phyloP scores from a whole-genome alignment of 202 grass and related monocot genomes.

The Elaeis oleifera region DNA sequence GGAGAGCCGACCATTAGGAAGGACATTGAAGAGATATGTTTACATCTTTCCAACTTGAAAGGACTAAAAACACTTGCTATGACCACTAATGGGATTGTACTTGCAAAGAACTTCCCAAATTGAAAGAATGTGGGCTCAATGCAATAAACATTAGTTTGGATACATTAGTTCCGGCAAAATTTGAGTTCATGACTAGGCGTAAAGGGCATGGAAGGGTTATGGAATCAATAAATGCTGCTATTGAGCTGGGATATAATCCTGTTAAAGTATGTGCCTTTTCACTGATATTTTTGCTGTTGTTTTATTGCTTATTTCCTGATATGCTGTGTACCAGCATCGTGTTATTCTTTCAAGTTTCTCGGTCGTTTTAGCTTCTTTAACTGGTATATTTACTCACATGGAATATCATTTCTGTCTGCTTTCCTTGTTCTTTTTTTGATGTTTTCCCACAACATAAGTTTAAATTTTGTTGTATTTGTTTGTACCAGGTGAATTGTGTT shows the following conservation, averaged over 20 bases:
- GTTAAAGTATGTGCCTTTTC: conserved; percentile 47
- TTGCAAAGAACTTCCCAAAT: conserved; percentile 69
- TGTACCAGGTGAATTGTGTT: conserved; percentile 77
- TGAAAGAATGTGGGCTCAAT: conserved; percentile 80
- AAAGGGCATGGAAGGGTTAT: conserved; percentile 76
- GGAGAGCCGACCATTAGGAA: conserved; percentile 85
- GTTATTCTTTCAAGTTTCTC: too few species aligned
- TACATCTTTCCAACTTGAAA: conserved; percentile 65
- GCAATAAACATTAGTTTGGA: conserved; percentile 98
- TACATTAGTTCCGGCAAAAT: conserved; percentile 83
- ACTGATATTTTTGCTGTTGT: not conserved
- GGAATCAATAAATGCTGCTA: conserved; percentile 66
- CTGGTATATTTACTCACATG: not conserved
- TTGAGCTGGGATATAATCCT: conserved; percentile 77
- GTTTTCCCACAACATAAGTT: not conserved
- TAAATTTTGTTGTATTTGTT: not conserved
- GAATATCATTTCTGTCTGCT: not conserved
- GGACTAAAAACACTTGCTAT: conserved; percentile 88
- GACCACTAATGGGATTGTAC: conserved; percentile 85
- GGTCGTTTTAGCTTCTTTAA: too few species aligned
- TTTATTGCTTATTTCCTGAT: conserved; percentile 6
- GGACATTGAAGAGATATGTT: conserved; percentile 89
- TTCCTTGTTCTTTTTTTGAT: conserved; percentile 6
- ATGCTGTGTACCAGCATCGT: too few species aligned
- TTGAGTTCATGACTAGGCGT: conserved; percentile 95